phyloP scores from a whole-genome alignment of 2,329 filamentous ascomycete genomes.

The Alternaria hordeiaustralica region DNA sequence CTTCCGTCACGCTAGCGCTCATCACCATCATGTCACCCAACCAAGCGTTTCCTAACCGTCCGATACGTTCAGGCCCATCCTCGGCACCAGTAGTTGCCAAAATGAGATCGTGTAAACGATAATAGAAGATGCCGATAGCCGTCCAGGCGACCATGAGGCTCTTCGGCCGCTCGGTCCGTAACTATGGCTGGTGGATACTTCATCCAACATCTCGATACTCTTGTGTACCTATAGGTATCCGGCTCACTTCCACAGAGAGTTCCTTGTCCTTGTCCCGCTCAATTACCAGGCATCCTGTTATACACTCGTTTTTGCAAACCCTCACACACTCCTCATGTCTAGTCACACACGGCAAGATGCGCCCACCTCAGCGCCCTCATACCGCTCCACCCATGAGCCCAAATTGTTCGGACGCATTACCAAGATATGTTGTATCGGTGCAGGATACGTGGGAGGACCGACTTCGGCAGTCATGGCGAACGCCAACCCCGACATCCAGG shows the following conservation, averaged over 20 bases:
- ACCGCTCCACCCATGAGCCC: not conserved
- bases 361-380: not conserved
- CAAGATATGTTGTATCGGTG: constrained; percentile 2
- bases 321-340: not conserved
- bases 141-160: not conserved
- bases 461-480: constrained; percentile 77
- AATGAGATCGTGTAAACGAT: not conserved
- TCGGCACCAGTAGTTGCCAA: not conserved
- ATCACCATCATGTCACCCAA: not conserved
- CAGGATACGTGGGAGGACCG: constrained; percentile 63
- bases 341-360: not conserved
- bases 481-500: constrained; percentile 72
- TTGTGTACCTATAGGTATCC: not conserved
- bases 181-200: not conserved
- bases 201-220: not conserved
- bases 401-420: not conserved
- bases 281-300: not conserved
- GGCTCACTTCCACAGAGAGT: not conserved
- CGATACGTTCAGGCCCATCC: not conserved
- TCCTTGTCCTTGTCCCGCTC: not conserved
- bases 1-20: not conserved
- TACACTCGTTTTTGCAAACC: not conserved
- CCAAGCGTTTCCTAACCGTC: not conserved
- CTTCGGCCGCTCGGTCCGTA: not conserved
- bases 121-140: constrained; percentile 2